A percentile compares a stretch with the other conserved stretches of the same genome.
Conservation (phyloP, 225 moss, liverwort and hornwort genomes). For the Polytrichum formosum region DNA sequence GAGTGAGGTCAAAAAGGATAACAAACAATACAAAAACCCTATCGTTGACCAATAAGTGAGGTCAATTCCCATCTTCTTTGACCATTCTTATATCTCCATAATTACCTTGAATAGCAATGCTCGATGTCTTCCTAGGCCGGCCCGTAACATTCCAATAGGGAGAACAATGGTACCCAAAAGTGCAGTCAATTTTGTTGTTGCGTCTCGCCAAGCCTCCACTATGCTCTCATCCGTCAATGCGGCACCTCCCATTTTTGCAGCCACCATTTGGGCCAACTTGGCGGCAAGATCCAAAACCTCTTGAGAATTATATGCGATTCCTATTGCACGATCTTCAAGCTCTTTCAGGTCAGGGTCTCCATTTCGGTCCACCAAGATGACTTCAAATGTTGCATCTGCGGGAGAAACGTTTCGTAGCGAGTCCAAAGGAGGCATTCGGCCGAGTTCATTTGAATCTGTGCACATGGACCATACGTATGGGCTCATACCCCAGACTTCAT, state of each 20-base stretch:
- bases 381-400: slow-evolving; percentile 49
- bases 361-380: slow-evolving; percentile 70
- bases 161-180: slow-evolving; percentile 69
- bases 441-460: slow-evolving; percentile 89
- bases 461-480: slow-evolving; percentile 99
- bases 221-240: slow-evolving; percentile 58
- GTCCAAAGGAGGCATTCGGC: slow-evolving; percentile 90
- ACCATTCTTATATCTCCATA: background rate
- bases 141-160: slow-evolving; percentile 68
- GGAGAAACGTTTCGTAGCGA: slow-evolving; percentile 51
- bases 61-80: too few species aligned
- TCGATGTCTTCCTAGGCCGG: slow-evolving; percentile 79
- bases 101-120: slow-evolving; percentile 90
- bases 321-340: slow-evolving; percentile 82
- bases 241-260: slow-evolving; percentile 77
- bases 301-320: slow-evolving; percentile 78
- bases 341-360: slow-evolving; percentile 73
- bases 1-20: too few species aligned
- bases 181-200: slow-evolving; percentile 50
- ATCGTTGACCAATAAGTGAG: too few species aligned
- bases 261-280: slow-evolving; percentile 83
- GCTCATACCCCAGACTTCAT: slow-evolving; percentile 98
- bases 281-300: slow-evolving; percentile 87
- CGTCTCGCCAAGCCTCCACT: slow-evolving; percentile 50
- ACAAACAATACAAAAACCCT: too few species aligned